Conservation (phyloP, 768 basidiomycete genomes). For the Leccinum rimulosum region DNA sequence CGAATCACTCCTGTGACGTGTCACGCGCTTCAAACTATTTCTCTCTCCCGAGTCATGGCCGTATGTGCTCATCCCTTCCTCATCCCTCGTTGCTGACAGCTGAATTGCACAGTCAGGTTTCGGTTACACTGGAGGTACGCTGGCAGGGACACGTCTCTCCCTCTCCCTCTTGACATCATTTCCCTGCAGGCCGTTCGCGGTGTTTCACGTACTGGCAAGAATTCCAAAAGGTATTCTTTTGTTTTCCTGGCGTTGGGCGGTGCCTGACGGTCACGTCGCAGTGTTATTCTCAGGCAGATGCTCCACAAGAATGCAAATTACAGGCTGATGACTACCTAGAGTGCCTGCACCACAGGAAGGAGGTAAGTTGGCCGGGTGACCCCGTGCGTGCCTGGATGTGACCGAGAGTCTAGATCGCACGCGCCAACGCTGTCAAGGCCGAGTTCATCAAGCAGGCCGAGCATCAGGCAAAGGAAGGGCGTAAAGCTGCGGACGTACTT, state of each 20-base stretch:
- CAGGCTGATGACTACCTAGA: slow-evolving; percentile 87
- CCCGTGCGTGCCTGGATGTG: neutral
- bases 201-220: slow-evolving; percentile 95
- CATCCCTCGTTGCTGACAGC: slow-evolving; percentile 10
- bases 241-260: neutral
- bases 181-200: slow-evolving; percentile 63
- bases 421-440: slow-evolving; percentile 68
- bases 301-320: slow-evolving; percentile 65
- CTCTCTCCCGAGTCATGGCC: slow-evolving; percentile 31
- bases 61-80: slow-evolving; percentile 25
- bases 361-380: slow-evolving; percentile 48
- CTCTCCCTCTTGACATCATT: slow-evolving; percentile 2
- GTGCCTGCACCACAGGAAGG: slow-evolving; percentile 86
- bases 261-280: slow-evolving; percentile 29
- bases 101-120: slow-evolving; percentile 53
- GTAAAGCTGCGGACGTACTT: slow-evolving; percentile 67
- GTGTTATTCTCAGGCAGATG: slow-evolving; percentile 85
- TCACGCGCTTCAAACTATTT: slow-evolving; percentile 17
- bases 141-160: neutral
- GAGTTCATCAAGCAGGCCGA: slow-evolving; percentile 69
- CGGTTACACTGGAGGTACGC: slow-evolving; percentile 58
- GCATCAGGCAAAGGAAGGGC: slow-evolving; percentile 63
- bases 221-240: slow-evolving; percentile 58
- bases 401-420: slow-evolving; percentile 44
- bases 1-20: slow-evolving; percentile 19